Conservation (phyloP, 306 rosid species). For the Mimosa pudica region DNA sequence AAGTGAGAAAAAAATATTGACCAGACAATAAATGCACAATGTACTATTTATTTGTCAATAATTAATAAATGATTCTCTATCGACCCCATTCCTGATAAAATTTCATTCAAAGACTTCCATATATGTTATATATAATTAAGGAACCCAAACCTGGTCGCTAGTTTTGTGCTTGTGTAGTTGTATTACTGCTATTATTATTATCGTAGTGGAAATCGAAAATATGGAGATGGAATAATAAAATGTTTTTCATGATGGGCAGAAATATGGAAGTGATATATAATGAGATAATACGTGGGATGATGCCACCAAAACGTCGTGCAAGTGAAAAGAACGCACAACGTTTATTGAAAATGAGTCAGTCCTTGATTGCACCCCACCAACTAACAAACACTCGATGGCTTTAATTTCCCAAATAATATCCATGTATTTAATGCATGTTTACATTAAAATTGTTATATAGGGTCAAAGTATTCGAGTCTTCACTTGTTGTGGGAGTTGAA, state of each 20-base stretch:
- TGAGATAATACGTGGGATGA: not conserved
- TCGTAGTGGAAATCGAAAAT: not conserved
- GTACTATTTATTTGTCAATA: not conserved
- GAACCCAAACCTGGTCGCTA: not conserved
- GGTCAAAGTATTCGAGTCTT: too few relatives aligned
- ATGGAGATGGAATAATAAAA: not conserved
- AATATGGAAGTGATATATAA: not conserved
- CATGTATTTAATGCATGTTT: too few relatives aligned
- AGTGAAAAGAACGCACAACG: not conserved
- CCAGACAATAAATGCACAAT: not conserved
- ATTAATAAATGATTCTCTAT: not conserved
- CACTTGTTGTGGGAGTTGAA: too few relatives aligned
- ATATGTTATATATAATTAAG: not conserved
- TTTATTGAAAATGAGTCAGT: not conserved
- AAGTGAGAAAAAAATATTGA: not conserved
- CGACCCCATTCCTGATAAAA: not conserved
- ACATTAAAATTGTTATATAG: too few relatives aligned
- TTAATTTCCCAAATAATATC: too few relatives aligned
- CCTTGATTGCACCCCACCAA: constrained; percentile 15
- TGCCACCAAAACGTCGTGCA: not conserved
- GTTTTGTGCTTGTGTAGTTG: not conserved
- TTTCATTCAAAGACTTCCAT: not conserved
- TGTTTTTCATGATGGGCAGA: not conserved
- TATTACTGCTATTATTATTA: not conserved
- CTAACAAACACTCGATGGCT: too few relatives aligned